Base-by-base conservation (phyloP, 2,329 filamentous ascomycete genomes). In the Parafenestella ontariensis region DNA sequence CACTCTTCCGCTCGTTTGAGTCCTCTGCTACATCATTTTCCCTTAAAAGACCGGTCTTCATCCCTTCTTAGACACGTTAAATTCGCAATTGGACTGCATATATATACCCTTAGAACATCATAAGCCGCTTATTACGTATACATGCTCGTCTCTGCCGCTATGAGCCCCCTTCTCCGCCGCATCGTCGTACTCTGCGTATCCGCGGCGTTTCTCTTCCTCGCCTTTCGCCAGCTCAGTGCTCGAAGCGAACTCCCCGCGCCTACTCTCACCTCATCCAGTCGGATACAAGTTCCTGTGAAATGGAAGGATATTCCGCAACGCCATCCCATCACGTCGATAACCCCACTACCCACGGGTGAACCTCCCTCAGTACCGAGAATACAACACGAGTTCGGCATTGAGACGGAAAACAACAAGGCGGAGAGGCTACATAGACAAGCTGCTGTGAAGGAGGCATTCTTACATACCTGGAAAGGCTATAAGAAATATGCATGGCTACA, bases 401-500 rank as follows among this genome's bases (percentile, higher is more conserved):
- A 77, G 59, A 70, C 71, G n/a, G 64, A 64, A 29, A 65, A 71
- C 49, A 69, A 65, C 51, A 68, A 65, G 52, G 60, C 70, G 39
- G 57, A 73, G 54, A 62, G 74, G 31, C 50, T 72, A 26, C 54
- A 67, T 8, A 62, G 76, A 42, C 68, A 69, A 49, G 52, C 61
- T 9, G 71, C 69, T 34, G 75, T 78, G 7, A 77, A 76, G 47
- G 61, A 70, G 5, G 68, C 68, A 11, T 77, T 78, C 50, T 46
- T 71, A 48, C 74, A 73, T 39, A 71, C 72, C 3, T 78, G 83
- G 79, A 70, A 77, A 11, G 78, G 81, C 24, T 87, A 87, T 68
- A 82, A 78, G 55, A 67, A 77, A 40, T 68, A 80, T 46, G 83
- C 83, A 1, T 85, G 83, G 82, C 68, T 80, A 42, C 72, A 77